These are phyloP conservation scores for Brassica carinata DNA, from an alignment of 345 rosid genomes.

Conservation along the genomic window DNA sequence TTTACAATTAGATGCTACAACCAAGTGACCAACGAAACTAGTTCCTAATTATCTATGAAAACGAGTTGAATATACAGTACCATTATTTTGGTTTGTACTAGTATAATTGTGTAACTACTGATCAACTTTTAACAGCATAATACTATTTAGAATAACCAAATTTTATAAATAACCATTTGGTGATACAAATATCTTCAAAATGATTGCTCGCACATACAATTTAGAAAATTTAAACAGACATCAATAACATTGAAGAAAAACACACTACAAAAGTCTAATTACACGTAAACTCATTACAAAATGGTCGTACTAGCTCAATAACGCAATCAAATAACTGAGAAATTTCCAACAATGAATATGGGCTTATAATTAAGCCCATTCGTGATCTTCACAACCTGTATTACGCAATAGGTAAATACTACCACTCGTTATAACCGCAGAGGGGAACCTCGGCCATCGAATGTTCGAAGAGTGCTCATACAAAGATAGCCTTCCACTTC, in stretches of 20 bases:
- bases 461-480: too few relatives aligned
- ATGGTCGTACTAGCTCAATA: not conserved
- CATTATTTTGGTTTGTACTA: not conserved
- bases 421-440: too few relatives aligned
- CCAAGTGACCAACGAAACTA: not conserved
- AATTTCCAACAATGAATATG: not conserved
- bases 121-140: not conserved
- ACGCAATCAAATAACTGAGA: not conserved
- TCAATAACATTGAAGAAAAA: not conserved
- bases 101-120: not conserved
- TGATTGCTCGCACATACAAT: not conserved
- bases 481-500: too few relatives aligned
- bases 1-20: not conserved
- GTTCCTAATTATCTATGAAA: not conserved
- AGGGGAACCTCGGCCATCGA: too few relatives aligned
- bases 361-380: constrained; percentile 3
- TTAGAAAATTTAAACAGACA: not conserved
- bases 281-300: not conserved
- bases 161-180: not conserved
- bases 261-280: not conserved
- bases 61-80: not conserved
- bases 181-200: not conserved
- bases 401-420: not conserved
- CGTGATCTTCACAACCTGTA: not conserved
- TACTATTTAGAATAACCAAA: not conserved